Evolutionary conservation across 768 basidiomycete genomes (phyloP).

Genomic region (Erythrobasidium yunnanense): DNA sequence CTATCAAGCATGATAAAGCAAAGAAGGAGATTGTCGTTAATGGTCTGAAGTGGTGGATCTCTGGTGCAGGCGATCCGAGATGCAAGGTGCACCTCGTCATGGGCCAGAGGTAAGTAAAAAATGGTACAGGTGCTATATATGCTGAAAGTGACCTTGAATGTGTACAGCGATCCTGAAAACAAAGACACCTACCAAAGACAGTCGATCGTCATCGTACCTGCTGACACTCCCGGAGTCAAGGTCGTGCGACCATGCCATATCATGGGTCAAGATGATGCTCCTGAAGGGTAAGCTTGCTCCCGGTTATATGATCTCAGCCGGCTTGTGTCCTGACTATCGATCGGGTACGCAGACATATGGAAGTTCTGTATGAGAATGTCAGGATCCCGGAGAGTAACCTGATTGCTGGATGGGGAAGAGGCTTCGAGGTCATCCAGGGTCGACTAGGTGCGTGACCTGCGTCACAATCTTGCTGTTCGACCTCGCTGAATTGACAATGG

Average conservation of each 20-base stretch:
- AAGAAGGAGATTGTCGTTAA: constrained; percentile 89
- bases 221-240: constrained; percentile 72
- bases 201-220: constrained; percentile 88
- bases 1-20: constrained; percentile 65
- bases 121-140: no score
- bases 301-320: constrained; percentile 23
- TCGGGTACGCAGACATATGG: constrained; percentile 83
- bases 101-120: constrained; percentile 61
- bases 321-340: background rate
- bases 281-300: background rate
- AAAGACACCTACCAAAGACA: constrained; percentile 68
- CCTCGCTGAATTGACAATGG: no score
- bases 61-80: constrained; percentile 87
- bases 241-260: constrained; percentile 86
- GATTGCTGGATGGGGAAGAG: constrained; percentile 83
- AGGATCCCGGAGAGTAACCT: constrained; percentile 72
- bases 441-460: constrained; percentile 54
- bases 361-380: constrained; percentile 88
- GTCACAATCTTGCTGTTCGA: no score
- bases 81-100: constrained; percentile 82
- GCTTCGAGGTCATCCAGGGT: constrained; percentile 95
- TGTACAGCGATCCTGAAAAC: constrained; percentile 64
- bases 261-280: constrained; percentile 88
- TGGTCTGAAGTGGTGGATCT: constrained; percentile 99
- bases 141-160: constrained; percentile 29